Conservation (phyloP, 208 protist species). For the Trypanosoma scelopori region DNA sequence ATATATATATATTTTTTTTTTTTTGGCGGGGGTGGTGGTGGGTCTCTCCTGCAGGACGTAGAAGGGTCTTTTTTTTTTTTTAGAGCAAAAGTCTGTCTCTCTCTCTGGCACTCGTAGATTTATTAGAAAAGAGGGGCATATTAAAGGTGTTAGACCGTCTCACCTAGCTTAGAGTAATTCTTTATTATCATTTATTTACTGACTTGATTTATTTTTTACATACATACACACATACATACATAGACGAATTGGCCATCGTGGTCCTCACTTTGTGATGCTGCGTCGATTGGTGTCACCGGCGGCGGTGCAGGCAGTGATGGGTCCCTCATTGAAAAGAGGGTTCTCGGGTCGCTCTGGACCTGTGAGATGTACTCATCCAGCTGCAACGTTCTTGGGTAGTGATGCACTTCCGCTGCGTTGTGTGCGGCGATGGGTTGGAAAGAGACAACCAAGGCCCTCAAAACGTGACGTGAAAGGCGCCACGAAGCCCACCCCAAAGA, state of each 20-base stretch:
- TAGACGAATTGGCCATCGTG: slow-evolving; percentile 11
- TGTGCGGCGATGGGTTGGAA: slow-evolving; percentile 9
- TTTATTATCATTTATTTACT: too few relatives aligned
- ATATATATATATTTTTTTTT: background rate
- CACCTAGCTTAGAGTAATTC: background rate
- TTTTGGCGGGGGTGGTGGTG: background rate
- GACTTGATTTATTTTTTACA: slow-evolving; percentile 27
- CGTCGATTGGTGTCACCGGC: slow-evolving; percentile 6
- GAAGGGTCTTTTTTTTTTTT: too few relatives aligned
- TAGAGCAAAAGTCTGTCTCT: background rate
- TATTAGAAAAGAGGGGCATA: too few relatives aligned
- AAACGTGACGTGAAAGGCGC: slow-evolving; percentile 7
- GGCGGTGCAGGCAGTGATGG: slow-evolving; percentile 2
- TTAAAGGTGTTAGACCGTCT: too few relatives aligned
- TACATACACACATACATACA: slow-evolving; percentile 23
- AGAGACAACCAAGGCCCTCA: slow-evolving; percentile 2
- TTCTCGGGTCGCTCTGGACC: background rate
- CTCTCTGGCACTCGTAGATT: too few relatives aligned
- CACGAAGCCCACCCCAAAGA: background rate
- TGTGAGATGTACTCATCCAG: background rate
- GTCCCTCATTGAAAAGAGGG: background rate
- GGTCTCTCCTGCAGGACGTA: too few relatives aligned
- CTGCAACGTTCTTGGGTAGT: background rate
- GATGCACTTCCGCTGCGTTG: slow-evolving; percentile 5
- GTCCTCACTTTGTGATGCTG: background rate